These are phyloP conservation scores for Gastrolobium bilobum DNA, from an alignment of 306 rosid genomes.

Conservation along the genomic window DNA sequence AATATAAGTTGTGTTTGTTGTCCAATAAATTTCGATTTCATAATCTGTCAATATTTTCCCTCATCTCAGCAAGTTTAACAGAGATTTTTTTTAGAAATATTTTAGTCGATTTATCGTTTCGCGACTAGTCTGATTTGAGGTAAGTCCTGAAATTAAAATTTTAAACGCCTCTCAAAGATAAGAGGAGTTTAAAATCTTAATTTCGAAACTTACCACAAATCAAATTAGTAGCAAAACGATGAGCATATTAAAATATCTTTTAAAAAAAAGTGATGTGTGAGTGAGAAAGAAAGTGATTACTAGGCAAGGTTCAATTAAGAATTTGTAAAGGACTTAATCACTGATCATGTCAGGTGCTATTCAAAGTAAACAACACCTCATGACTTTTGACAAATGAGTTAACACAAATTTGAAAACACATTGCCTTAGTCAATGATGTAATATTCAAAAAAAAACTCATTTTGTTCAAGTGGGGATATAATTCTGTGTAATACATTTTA, in stretches of 20 bases:
- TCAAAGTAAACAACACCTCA: conserved; percentile 22
- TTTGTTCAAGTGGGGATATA: conserved; percentile 25
- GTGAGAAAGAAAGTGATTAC: not conserved
- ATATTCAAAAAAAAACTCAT: not conserved
- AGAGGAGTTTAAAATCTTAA: no score
- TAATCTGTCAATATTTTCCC: not conserved
- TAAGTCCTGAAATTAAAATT: no score
- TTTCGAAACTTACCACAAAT: no score
- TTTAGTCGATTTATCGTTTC: no score
- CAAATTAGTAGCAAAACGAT: no score
- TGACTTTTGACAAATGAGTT: conserved; percentile 39
- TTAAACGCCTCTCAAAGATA: no score
- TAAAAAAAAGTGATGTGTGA: not conserved
- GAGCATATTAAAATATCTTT: no score
- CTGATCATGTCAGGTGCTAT: conserved; percentile 41
- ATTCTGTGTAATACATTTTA: conserved; percentile 15
- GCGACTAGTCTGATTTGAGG: no score
- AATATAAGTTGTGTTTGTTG: not conserved
- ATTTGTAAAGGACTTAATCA: conserved; percentile 28
- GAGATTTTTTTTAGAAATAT: no score
- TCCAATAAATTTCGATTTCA: not conserved
- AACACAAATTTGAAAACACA: conserved; percentile 23
- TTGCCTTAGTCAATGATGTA: conserved; percentile 41
- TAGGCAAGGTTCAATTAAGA: conserved; percentile 24
- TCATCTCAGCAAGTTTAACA: not conserved